Base-by-base conservation (phyloP, 2,329 filamentous ascomycete species). In the Pestalotiopsis sp. region DNA sequence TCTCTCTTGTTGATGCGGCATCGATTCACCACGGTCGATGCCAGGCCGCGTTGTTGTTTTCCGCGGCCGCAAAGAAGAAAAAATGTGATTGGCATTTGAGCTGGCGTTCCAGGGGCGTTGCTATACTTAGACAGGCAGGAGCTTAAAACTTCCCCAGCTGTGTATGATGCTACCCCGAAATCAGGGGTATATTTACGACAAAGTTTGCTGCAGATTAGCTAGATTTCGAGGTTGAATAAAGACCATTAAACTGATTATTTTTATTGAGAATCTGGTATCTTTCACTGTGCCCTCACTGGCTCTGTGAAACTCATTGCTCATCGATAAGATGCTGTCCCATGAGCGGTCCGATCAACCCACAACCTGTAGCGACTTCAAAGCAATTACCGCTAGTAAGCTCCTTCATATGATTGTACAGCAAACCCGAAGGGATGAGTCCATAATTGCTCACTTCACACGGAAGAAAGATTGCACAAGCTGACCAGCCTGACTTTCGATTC, bases 401-500 rank as follows among this genome's bases (percentile, higher is more conserved):
- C 31, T 36, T 9, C 5, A 36, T 9, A 9, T 36, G 31, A 9
- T 36, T 36, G 31, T 9, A 52, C 45, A 52, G 45, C 17, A n/a
- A 9, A 52, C 5, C n/a, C 7, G 23, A 14, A n/a, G 45, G 20
- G 45, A 17, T 9, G 9, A 36, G 31, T 20, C n/a, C 45, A 6
- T 20, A 17, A 52, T n/a, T n/a, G 2, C 2, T n/a, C 6, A 52
- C 20, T 20, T n/a, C 45, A 23, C 20, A 23, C 45, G 45, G 14
- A 52, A 52, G 17, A n/a, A 72, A 27, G 72, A 73, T 57, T 76
- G 64, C 67, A 76, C 58, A 65, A 78, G 73, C 23, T 75, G 75
- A 57, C 72, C 67, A 58, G 72, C 69, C 72, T 78, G 72, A 20
- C 73, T 66, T 64, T 77, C 69, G 31, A 78, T 75, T 58, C 75